Conservation (phyloP, 768 basidiomycete genomes). For the Podaxis sp. region DNA sequence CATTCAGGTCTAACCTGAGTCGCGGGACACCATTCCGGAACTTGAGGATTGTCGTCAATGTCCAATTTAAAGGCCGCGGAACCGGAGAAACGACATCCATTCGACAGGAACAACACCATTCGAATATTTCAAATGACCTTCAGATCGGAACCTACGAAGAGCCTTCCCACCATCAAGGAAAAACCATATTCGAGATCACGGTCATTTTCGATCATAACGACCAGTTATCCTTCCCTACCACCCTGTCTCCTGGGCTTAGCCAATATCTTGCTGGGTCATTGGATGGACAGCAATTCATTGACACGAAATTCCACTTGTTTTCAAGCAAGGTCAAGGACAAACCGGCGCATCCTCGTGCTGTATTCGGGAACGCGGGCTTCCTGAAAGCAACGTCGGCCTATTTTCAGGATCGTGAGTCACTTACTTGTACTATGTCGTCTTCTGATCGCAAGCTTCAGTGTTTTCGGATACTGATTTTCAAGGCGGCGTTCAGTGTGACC, state of each 20-base stretch:
- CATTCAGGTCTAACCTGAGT: not conserved
- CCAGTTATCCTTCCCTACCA: not conserved
- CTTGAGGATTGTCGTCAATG: not conserved
- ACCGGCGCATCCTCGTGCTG: not conserved
- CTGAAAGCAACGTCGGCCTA: not conserved
- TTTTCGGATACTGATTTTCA: not conserved
- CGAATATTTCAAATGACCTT: not conserved
- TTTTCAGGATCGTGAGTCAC: slow-evolving; percentile 7
- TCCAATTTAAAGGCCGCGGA: not conserved
- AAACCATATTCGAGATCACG: not conserved
- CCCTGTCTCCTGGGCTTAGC: not conserved
- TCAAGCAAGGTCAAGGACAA: not conserved
- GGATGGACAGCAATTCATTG: not conserved
- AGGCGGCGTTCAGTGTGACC: not conserved
- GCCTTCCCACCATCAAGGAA: not conserved
- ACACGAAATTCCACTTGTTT: slow-evolving; percentile 15
- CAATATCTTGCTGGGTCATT: not conserved
- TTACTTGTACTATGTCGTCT: too few relatives aligned
- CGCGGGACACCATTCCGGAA: not conserved
- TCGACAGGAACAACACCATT: not conserved
- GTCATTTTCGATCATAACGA: not conserved
- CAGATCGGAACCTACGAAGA: not conserved
- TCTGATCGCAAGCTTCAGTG: not conserved
- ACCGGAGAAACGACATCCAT: not conserved
- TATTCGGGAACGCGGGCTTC: slow-evolving; percentile 8